Conservation (phyloP, 164 flowering plant species). For the Cinnamomum micranthum region DNA sequence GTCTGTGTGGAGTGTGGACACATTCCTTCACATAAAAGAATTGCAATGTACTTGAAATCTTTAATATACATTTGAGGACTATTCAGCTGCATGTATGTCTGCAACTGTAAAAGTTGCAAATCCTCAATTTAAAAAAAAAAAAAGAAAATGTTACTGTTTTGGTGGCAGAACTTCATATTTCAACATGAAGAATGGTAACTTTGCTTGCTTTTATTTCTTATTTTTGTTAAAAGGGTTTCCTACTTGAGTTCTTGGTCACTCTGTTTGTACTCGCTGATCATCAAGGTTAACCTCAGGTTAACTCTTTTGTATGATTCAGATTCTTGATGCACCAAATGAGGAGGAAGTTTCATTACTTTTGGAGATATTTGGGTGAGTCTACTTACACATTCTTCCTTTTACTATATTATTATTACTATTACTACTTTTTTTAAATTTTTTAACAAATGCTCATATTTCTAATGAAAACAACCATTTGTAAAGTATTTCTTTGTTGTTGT, state of each 20-base stretch:
- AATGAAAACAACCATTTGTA: neutral
- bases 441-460: neutral
- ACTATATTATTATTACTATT: no score
- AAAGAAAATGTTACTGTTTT: neutral
- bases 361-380: conserved; percentile 73
- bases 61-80: no score
- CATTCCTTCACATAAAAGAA: no score
- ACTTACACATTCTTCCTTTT: neutral
- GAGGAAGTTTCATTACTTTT: conserved; percentile 75
- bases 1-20: no score
- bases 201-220: neutral
- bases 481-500: neutral
- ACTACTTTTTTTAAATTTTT: neutral
- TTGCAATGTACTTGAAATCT: no score
- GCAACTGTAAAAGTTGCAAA: no score
- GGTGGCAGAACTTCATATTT: neutral
- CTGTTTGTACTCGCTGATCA: conserved; percentile 36
- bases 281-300: conserved; percentile 55
- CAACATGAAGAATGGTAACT: neutral
- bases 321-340: conserved; percentile 83
- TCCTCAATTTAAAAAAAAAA: no score
- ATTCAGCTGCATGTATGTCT: no score
- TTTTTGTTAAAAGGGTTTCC: neutral
- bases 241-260: neutral
- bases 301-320: conserved; percentile 74